A percentile compares a stretch with the other conserved stretches of the same genome.
These are phyloP conservation scores for Chondrostereum purpureum DNA, from an alignment of 1,284 basidiomycete genomes.

Conservation along the genomic window DNA sequence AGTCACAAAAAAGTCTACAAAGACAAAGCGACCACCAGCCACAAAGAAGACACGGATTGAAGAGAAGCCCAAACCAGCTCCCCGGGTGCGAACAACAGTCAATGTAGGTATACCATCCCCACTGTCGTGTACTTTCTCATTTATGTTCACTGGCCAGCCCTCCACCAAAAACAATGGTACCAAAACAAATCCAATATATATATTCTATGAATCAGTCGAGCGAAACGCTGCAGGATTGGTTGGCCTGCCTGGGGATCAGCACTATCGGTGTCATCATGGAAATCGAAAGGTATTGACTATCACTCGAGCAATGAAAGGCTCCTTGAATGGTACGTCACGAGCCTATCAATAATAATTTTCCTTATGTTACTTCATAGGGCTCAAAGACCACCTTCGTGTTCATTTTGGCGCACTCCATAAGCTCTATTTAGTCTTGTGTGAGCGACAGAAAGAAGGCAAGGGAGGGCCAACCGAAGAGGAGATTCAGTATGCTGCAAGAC, in stretches of 20 bases:
- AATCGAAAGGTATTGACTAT: constrained; percentile 16
- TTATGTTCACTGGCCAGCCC: too few relatives aligned
- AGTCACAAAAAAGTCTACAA: too few relatives aligned
- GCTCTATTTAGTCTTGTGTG: not conserved
- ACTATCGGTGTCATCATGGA: constrained; percentile 20
- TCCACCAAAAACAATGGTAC: too few relatives aligned
- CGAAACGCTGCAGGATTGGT: constrained; percentile 1
- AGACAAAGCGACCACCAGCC: too few relatives aligned
- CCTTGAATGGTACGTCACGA: constrained; percentile 13
- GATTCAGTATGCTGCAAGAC: constrained; percentile 2
- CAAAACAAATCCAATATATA: constrained; percentile 16
- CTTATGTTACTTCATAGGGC: not conserved
- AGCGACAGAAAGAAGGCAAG: not conserved
- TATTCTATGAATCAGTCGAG: constrained; percentile 15
- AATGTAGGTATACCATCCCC: too few relatives aligned
- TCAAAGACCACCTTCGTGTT: not conserved
- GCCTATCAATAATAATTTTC: not conserved
- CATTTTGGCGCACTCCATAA: constrained; percentile 4
- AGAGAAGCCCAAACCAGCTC: too few relatives aligned
- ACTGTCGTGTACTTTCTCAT: too few relatives aligned
- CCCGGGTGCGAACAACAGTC: too few relatives aligned
- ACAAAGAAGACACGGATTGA: too few relatives aligned
- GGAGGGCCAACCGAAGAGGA: constrained; percentile 7
- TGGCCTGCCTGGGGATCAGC: constrained; percentile 10
- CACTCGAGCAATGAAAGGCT: constrained; percentile 16